Evolutionary conservation across 805 yeast genomes (phyloP), one percentile per base, ranked within the genome.

Genomic region (Wickerhamomyces chambardii): DNA sequence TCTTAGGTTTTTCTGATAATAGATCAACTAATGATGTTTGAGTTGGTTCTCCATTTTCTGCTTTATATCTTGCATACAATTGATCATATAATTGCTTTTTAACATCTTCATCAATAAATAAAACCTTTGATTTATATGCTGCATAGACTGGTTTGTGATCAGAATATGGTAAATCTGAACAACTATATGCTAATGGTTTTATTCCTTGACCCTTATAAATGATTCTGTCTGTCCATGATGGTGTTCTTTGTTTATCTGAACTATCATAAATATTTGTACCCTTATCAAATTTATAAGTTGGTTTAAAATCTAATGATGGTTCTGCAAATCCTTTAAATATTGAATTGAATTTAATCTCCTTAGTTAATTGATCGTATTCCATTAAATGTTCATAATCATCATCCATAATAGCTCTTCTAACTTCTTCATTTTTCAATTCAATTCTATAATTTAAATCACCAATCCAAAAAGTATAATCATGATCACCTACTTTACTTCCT

Each of bases 201-300:
- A 87, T 48, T 15, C 59, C 60, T 4, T 63, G 55, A 28, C 94
- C 86, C 39, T 69, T 66, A 48, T 68, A 79, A 32, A 90, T 61
- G 36, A 85, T 80, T 50, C 98, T 66, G 56, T 90, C 98, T 0
- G 97, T 90, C 97, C 97, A 90, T 0, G 96, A 82, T 1, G 98
- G 98, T 4, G 84, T 78, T 47, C 98, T 70, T 42, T 81, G 90
- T 54, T 90, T 90, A 46, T 90, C 98, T 10, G 95, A 81, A 2
- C 94, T 68, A 55, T 90, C 97, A 53, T 89, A 92, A 15, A 56
- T 62, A 33, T 73, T 68, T 0, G 95, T 80, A 4, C 90, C 92
- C 42, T 82, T 80, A 54, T 90, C 95, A 57, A 75, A 90, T 53
- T 90, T 90, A 61, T 90, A 90, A 1, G 98, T 92, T 9, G 97